phyloP scores from a whole-genome alignment of 108 stramenopile genomes.

The Cyclostephanos invisitatus region DNA sequence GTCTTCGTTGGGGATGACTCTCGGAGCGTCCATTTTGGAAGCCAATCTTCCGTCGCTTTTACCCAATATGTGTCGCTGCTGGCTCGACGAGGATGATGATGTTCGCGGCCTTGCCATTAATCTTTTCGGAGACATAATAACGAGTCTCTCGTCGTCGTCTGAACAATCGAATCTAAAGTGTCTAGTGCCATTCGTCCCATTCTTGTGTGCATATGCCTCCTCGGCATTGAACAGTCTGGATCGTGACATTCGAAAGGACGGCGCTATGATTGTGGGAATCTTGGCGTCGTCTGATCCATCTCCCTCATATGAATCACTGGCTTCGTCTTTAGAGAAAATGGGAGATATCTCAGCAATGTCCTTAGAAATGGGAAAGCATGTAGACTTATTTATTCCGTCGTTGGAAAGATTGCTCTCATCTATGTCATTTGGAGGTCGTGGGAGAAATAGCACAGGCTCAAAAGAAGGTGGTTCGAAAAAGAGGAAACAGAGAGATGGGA shows the following conservation, averaged over 20 bases:
- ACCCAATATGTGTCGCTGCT: constrained; percentile 57
- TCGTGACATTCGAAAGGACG: constrained; percentile 58
- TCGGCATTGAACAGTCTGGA: constrained; percentile 85
- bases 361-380: constrained; percentile 34
- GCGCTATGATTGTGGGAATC: constrained; percentile 51
- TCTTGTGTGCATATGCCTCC: constrained; percentile 64
- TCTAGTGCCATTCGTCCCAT: constrained; percentile 62
- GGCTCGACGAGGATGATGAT: constrained; percentile 76
- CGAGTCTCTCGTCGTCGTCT: constrained; percentile 12
- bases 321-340: constrained; percentile 6
- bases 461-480: constrained; percentile 36
- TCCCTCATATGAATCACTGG: constrained; percentile 34
- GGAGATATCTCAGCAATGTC: constrained; percentile 13
- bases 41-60: constrained; percentile 42
- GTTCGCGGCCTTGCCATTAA: constrained; percentile 57
- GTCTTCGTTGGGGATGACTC: constrained; percentile 23
- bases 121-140: constrained; percentile 54
- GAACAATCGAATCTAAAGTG: constrained; percentile 17
- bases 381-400: constrained; percentile 36
- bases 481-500: constrained; percentile 33
- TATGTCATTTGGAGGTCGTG: constrained; percentile 31
- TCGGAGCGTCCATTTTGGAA: constrained; percentile 52
- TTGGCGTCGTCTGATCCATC: constrained; percentile 46
- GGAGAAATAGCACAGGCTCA: constrained; percentile 9
- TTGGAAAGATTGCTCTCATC: constrained; percentile 39